A percentile compares a stretch with the other conserved stretches of the same genome.
These are phyloP conservation scores for Phytopythium montanum DNA, from an alignment of 352 stramenopile genomes.

Conservation along the genomic window DNA sequence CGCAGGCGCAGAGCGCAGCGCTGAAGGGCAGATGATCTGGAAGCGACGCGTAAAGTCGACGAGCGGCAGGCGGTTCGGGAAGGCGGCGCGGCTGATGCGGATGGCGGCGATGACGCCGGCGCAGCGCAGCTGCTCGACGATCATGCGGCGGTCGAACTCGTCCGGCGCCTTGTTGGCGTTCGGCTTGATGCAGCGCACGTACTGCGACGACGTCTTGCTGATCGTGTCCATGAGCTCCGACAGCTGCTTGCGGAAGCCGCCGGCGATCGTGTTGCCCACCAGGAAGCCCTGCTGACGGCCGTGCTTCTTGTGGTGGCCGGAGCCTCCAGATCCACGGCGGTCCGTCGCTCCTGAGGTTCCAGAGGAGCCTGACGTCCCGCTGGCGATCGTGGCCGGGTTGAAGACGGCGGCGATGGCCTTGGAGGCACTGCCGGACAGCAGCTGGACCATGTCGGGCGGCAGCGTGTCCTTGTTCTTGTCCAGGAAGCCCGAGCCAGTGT, in stretches of 20 bases:
- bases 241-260: conserved; percentile 85
- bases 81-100: conserved; percentile 83
- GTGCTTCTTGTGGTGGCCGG: conserved; percentile 37
- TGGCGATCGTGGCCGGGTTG: conserved; percentile 26
- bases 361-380: conserved; percentile 10
- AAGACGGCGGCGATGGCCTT: conserved; percentile 72
- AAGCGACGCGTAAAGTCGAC: conserved; percentile 77
- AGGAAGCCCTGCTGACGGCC: conserved; percentile 74
- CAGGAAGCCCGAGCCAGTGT: conserved; percentile 69
- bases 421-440: conserved; percentile 59
- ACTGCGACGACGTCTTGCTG: conserved; percentile 84
- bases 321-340: conserved; percentile 28
- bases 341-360: conserved; percentile 6
- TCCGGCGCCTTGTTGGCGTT: conserved; percentile 83
- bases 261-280: conserved; percentile 77
- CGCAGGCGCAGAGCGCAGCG: conserved; percentile 44
- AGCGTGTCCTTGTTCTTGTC: conserved; percentile 89
- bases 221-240: conserved; percentile 86
- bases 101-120: conserved; percentile 90
- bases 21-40: conserved; percentile 80
- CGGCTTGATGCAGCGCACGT: conserved; percentile 91
- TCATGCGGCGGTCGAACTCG: conserved; percentile 85
- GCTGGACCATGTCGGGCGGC: conserved; percentile 71
- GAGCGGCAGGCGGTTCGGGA: conserved; percentile 91
- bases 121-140: conserved; percentile 87